A percentile compares a stretch with the other conserved stretches of the same genome.
phyloP scores from a whole-genome alignment of 208 protist species.

The Acanthamoeba lenticulata region DNA sequence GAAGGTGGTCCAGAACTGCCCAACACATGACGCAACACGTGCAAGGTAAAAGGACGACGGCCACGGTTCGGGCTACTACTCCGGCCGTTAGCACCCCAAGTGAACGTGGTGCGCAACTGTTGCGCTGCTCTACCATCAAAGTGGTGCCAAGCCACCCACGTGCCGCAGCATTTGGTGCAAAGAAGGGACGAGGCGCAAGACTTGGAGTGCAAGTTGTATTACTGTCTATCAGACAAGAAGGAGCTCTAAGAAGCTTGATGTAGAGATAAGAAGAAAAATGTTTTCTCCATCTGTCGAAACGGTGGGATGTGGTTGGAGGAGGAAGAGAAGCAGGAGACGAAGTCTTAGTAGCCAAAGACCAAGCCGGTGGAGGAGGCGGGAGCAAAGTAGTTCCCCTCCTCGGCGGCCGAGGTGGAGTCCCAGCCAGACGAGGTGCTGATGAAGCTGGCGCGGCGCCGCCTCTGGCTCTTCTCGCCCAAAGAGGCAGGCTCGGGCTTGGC shows the following conservation, averaged over 20 bases:
- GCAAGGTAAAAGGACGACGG: no score
- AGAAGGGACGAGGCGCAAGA: no score
- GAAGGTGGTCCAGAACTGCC: no score
- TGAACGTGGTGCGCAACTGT: no score
- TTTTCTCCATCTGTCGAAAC: background rate
- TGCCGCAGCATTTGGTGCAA: no score
- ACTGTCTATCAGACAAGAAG: background rate
- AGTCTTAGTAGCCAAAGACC: background rate
- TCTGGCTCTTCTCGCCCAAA: background rate
- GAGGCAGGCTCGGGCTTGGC: background rate
- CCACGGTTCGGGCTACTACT: no score
- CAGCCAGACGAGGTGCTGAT: background rate
- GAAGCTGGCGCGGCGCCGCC: background rate
- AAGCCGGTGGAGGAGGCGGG: background rate
- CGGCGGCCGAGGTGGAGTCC: background rate
- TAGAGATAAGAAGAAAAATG: background rate
- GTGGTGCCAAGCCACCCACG: no score
- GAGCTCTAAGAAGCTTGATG: background rate
- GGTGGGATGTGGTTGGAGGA: background rate
- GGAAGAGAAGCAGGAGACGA: no score
- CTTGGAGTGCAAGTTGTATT: no score
- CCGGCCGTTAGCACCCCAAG: no score
- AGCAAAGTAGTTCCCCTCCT: background rate
- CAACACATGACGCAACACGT: no score
- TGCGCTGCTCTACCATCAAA: no score